Evolutionary conservation across 495 filamentous ascomycete species (phyloP).

Genomic region (Xylaria curta): DNA sequence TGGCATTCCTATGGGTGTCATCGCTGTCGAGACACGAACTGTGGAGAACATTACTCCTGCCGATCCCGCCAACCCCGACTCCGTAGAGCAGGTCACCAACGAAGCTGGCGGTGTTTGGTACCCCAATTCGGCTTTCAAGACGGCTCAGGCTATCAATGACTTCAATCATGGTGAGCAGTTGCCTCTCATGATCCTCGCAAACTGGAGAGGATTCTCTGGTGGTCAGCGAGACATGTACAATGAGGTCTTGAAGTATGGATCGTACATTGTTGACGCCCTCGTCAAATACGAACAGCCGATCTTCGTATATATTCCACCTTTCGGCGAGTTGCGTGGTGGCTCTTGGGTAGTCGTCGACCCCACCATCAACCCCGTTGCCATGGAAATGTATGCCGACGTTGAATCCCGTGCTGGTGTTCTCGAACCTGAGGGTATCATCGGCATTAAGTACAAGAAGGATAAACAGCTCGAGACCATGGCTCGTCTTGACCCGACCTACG

Average conservation of each 20-base stretch:
- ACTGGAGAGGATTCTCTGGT: slow-evolving; percentile 99
- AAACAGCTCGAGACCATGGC: slow-evolving; percentile 99
- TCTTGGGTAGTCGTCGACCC: slow-evolving; percentile 99
- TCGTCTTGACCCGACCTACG: slow-evolving; percentile 84
- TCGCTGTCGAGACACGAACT: slow-evolving; percentile 92
- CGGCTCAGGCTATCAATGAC: slow-evolving; percentile 95
- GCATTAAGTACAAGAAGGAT: slow-evolving; percentile 97
- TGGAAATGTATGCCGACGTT: slow-evolving; percentile 99
- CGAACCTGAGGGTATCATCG: slow-evolving; percentile 96
- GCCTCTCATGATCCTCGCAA: slow-evolving; percentile 97
- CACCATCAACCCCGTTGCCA: slow-evolving; percentile 92
- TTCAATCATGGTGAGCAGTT: slow-evolving; percentile 99
- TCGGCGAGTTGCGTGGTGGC: slow-evolving; percentile 95
- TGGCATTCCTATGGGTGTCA: slow-evolving; percentile 98
- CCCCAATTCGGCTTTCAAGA: slow-evolving; percentile 99
- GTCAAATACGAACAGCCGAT: slow-evolving; percentile 98
- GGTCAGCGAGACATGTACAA: slow-evolving; percentile 99
- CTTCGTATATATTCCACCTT: slow-evolving; percentile 97
- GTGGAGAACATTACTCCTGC: slow-evolving; percentile 97
- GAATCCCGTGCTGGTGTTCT: slow-evolving; percentile 96
- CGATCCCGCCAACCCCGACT: slow-evolving; percentile 98
- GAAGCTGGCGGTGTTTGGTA: slow-evolving; percentile 99
- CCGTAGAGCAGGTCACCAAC: slow-evolving; percentile 87
- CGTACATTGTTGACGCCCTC: slow-evolving; percentile 96
- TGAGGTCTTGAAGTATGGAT: slow-evolving; percentile 98